Conservation (phyloP, 1,139 yeast genomes). For the Candida dubliniensis region DNA sequence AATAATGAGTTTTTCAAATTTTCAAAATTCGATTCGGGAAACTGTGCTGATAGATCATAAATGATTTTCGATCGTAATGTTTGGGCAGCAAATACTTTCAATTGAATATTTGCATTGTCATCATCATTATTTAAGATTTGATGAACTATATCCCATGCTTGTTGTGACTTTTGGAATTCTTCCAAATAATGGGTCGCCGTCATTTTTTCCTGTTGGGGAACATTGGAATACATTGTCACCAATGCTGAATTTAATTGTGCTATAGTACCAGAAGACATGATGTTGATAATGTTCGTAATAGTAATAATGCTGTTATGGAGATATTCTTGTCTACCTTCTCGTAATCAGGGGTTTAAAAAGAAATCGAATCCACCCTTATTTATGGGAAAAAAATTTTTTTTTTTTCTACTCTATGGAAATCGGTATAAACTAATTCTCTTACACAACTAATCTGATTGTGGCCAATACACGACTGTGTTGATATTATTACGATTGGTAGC, state of each 20-base stretch:
- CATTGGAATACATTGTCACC: constrained; percentile 59
- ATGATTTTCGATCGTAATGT: constrained; percentile 82
- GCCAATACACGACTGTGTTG: too few species aligned
- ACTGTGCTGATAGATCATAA: constrained; percentile 75
- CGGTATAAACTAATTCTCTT: too few species aligned
- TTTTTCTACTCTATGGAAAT: too few species aligned
- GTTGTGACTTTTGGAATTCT: constrained; percentile 75
- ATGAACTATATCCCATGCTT: constrained; percentile 63
- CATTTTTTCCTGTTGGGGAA: constrained; percentile 51
- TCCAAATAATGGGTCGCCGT: constrained; percentile 70
- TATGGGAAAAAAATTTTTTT: too few species aligned
- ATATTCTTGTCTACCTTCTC: too few species aligned
- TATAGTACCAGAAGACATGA: constrained; percentile 12
- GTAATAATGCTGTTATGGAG: not conserved
- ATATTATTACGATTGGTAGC: too few species aligned
- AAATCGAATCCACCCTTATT: not conserved
- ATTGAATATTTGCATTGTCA: constrained; percentile 38
- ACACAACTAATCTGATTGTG: too few species aligned
- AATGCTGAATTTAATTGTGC: constrained; percentile 49
- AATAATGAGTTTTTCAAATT: constrained; percentile 65
- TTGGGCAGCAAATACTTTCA: constrained; percentile 85
- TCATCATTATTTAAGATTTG: constrained; percentile 25
- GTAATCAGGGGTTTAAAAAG: not conserved
- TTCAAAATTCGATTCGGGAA: constrained; percentile 53
- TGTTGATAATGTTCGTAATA: not conserved